Evolutionary conservation across 352 stramenopile genomes (phyloP), one percentile per base, ranked within the genome.

Genomic region (Globisporangium nagaii): DNA sequence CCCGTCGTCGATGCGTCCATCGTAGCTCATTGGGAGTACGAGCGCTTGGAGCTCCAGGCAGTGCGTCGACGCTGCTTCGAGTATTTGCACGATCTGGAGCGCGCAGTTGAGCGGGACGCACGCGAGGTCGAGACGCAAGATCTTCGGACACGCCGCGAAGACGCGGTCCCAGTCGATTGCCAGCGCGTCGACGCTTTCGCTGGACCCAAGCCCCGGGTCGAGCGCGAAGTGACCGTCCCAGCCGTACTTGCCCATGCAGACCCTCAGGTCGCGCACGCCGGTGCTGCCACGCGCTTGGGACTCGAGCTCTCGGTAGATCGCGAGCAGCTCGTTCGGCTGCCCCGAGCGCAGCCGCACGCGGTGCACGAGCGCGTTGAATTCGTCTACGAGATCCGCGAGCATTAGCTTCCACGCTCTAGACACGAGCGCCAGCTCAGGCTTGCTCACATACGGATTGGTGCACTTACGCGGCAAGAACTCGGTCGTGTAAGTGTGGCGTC

Each of bases 381-480:
- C 43, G 28, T 50, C 27, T 50, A 37, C 43, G 27, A 50, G 43
- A 32, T 50, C 43, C 10, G 27, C 43, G 43, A 50, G 43, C 43
- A 50, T 50, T 31, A 50, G 43, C 43, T 37, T 50, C 43, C 43
- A 50, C 4, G 5, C 43, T 32, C 20, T 50, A 22, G 43, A 50
- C 25, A 50, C 43, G 25, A 50, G 43, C 27, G 43, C 43, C 13
- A 50, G 43, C n/a, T 50, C 43, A 4, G 43, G 43, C 27, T 27
- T 31, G 20, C 43, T 50, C 43, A 50, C 15, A 50, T 50, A 50
- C 27, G 43, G 25, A 50, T 32, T 50, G 43, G 27, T 50, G 43
- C 43, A 50, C 43, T 50, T 50, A 50, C 43, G 43, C 43, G 43
- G 43, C 25, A 50, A 50, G 28, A 50, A 50, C 43, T 50, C 43